Evolutionary conservation across 495 filamentous ascomycete genomes (phyloP).

Genomic region (Hapsidospora chrysogenum): DNA sequence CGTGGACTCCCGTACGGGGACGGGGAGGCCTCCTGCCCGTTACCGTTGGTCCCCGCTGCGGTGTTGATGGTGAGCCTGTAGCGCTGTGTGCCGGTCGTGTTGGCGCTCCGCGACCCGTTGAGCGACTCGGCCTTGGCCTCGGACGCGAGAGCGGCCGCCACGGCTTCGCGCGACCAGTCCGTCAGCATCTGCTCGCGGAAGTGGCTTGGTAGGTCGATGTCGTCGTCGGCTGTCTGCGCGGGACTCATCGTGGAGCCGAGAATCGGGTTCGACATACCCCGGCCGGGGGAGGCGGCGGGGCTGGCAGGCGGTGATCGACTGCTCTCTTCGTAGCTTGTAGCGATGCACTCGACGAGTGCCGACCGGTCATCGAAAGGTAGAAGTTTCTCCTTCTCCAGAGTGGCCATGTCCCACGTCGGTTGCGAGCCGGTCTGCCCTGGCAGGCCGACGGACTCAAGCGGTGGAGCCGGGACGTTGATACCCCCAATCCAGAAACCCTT

Average conservation of each 20-base stretch:
- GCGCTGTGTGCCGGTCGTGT: conserved; percentile 36
- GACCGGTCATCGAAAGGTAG: conserved; percentile 48
- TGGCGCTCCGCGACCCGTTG: conserved; percentile 50
- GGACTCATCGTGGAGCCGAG: conserved; percentile 26
- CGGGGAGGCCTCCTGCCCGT: conserved; percentile 12
- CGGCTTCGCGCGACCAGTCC: conserved; percentile 61
- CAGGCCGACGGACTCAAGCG: conserved; percentile 26
- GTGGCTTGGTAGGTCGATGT: conserved; percentile 23
- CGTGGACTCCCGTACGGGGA: conserved; percentile 22
- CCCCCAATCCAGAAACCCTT: conserved; percentile 61
- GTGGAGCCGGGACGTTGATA: conserved; percentile 52
- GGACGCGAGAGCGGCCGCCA: conserved; percentile 47
- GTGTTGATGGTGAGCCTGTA: conserved; percentile 43
- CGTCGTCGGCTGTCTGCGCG: conserved; percentile 15
- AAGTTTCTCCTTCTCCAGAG: conserved; percentile 40
- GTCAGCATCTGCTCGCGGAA: conserved; percentile 50
- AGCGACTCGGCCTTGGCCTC: conserved; percentile 54
- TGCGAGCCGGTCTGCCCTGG: conserved; percentile 27
- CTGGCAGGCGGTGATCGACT: conserved; percentile 45
- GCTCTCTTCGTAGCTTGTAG: conserved; percentile 43
- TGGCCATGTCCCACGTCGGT: conserved; percentile 26
- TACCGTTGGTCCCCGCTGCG: conserved; percentile 17
- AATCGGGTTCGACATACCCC: conserved; percentile 43
- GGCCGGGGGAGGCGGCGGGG: conserved; percentile 54
- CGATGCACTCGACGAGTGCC: conserved; percentile 54